Percentiles rank a stretch among this genome's conserved stretches.
phyloP scores from a whole-genome alignment of 176 grass and related monocot genomes.

The Oryza glaberrima region DNA sequence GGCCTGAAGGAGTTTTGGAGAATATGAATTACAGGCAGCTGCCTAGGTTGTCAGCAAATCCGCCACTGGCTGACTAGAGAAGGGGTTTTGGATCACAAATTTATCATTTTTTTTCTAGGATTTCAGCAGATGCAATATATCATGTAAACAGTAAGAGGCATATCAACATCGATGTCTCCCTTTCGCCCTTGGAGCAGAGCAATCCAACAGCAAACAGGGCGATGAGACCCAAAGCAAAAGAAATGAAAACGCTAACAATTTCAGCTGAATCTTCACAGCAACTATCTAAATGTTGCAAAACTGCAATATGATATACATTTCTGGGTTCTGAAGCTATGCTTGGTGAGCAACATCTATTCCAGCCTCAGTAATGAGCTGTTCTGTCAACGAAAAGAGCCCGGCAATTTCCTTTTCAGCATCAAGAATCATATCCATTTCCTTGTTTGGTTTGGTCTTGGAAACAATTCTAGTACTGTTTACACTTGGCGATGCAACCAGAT shows the following conservation, averaged over 20 bases:
- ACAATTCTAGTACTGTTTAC: not conserved
- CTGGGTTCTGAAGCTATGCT: constrained; percentile 21
- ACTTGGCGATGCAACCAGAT: constrained; percentile 14
- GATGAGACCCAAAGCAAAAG: not conserved
- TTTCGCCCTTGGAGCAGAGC: not conserved
- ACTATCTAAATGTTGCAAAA: constrained; percentile 19
- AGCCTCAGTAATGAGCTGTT: constrained; percentile 44
- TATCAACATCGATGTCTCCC: not conserved
- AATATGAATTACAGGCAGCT: too few species aligned
- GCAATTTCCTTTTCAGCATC: constrained; percentile 57
- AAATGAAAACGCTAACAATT: not conserved
- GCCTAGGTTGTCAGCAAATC: too few species aligned
- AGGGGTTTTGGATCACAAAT: not conserved
- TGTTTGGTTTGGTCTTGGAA: constrained; percentile 3
- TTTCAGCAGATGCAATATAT: not conserved
- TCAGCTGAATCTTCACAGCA: not conserved
- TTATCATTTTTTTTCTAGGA: not conserved
- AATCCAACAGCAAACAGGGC: constrained; percentile 10
- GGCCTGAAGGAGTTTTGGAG: too few species aligned
- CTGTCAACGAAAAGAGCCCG: constrained; percentile 59
- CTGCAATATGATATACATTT: not conserved
- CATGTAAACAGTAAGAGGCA: not conserved
- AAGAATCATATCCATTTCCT: constrained; percentile 40
- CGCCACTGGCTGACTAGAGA: not conserved
- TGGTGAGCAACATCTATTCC: constrained; percentile 28